Evolutionary conservation across 768 basidiomycete species (phyloP), one percentile per base, ranked within the genome.

Genomic region (Pholiota microspora): DNA sequence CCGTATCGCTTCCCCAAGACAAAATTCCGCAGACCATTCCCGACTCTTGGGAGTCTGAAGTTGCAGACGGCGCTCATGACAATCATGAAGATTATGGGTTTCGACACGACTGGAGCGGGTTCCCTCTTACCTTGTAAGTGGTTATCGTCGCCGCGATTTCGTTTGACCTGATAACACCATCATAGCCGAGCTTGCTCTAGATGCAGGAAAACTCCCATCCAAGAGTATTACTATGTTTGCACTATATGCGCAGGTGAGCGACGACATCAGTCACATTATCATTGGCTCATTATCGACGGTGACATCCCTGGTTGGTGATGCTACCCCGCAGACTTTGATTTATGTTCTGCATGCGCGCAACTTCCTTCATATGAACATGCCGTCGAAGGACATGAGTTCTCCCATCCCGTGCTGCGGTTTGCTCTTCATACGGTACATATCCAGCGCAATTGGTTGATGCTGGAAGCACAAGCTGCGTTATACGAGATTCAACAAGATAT

Each of bases 41-140:
- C 4, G 31, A 36, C 18, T 47, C 59, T 10, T 60, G 59, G 59
- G 21, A 38, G n/a, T n/a, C n/a, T n/a, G n/a, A n/a, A n/a, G n/a
- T n/a, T 23, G 23, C 36, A 6, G 23, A 34, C 10, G 18, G 28
- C 29, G 44, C 27, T 15, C 2, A 40, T 31, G 29, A 25, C 13
- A 2, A 15, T 7, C 40, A 38, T 2, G 23, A 24, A 3, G 16
- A 45, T 34, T 38, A 42, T 28, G 15, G 21, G 6, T 42, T 18
- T n/a, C 48, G 54, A 29, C n/a, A 40, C 23, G 9, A 42, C 9
- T 38, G 27, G 47, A 47, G 47, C n/a, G 24, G 31, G 3, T 55
- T 55, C 18, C 54, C 54, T 9, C 16, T 55, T 21, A 18, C 47
- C 10, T 40, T 23, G 54, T 55, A 44, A n/a, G 53, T 36, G 7